Conservation (phyloP, 2,329 filamentous ascomycete genomes). For the Camillea tinctor region DNA sequence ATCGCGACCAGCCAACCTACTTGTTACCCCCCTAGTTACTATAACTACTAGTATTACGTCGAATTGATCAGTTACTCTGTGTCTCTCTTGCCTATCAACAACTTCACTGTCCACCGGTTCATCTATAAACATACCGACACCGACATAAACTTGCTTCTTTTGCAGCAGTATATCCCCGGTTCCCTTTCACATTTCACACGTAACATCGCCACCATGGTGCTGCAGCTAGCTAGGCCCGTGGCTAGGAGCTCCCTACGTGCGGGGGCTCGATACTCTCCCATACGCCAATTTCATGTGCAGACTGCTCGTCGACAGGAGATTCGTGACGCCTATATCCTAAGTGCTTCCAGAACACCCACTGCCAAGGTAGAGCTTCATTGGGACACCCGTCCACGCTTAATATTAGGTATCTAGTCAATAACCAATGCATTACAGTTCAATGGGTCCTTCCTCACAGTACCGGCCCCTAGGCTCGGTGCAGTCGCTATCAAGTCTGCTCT, state of each 20-base stretch:
- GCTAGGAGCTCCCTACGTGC: conserved; percentile 20
- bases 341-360: conserved; percentile 84
- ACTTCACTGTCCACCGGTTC: not conserved
- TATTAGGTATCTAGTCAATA: not conserved
- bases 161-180: no score
- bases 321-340: conserved; percentile 90
- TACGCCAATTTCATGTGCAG: conserved; percentile 48
- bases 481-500: conserved; percentile 90
- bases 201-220: conserved; percentile 21
- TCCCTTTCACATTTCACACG: not conserved
- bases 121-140: no score
- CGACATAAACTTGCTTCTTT: no score
- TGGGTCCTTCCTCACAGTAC: conserved; percentile 78
- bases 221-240: conserved; percentile 22
- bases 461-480: conserved; percentile 85
- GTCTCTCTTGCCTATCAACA: not conserved
- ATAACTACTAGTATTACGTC: not conserved
- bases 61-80: not conserved
- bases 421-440: conserved; percentile 72
- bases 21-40: not conserved
- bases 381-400: not conserved
- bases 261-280: conserved; percentile 23
- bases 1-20: no score
- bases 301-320: conserved; percentile 61
- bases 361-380: conserved; percentile 62